Conservation (phyloP, 306 rosid species). For the Echinosophora koreensis region DNA sequence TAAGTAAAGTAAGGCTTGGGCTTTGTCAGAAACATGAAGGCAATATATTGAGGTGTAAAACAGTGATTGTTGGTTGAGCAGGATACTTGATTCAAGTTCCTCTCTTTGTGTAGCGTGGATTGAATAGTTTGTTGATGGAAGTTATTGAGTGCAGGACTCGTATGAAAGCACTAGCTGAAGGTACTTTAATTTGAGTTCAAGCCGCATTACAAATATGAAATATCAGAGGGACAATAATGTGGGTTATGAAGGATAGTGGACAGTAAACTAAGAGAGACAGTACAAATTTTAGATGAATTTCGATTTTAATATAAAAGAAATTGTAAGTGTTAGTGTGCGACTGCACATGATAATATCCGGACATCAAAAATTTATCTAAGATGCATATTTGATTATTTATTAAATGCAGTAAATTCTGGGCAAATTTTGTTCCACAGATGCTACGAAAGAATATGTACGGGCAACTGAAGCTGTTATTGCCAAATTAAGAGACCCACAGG, state of each 20-base stretch:
- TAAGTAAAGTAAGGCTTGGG: conserved; percentile 7
- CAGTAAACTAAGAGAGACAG: conserved; percentile 4
- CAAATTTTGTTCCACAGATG: conserved; percentile 58
- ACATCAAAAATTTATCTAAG: neutral
- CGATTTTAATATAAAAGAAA: conserved; percentile 1
- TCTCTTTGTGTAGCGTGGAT: conserved; percentile 25
- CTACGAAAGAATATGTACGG: conserved; percentile 58
- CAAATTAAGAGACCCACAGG: conserved; percentile 70
- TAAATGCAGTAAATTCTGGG: conserved; percentile 32
- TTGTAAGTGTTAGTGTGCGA: neutral
- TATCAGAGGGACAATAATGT: neutral
- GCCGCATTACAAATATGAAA: conserved; percentile 15
- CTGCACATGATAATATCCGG: conserved; percentile 7
- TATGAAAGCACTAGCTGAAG: conserved; percentile 37
- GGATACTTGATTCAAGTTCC: neutral
- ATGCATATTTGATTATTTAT: conserved; percentile 33
- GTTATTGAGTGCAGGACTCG: neutral
- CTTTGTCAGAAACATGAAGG: neutral
- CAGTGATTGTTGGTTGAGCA: neutral
- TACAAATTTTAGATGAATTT: neutral
- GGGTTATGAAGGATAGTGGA: conserved; percentile 15
- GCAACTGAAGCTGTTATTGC: conserved; percentile 72
- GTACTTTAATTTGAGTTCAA: conserved; percentile 23
- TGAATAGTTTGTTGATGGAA: conserved; percentile 31
- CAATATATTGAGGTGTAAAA: neutral